Conservation (phyloP, 1,139 yeast species). For the Hyphopichia wangnamkhiaoensis region DNA sequence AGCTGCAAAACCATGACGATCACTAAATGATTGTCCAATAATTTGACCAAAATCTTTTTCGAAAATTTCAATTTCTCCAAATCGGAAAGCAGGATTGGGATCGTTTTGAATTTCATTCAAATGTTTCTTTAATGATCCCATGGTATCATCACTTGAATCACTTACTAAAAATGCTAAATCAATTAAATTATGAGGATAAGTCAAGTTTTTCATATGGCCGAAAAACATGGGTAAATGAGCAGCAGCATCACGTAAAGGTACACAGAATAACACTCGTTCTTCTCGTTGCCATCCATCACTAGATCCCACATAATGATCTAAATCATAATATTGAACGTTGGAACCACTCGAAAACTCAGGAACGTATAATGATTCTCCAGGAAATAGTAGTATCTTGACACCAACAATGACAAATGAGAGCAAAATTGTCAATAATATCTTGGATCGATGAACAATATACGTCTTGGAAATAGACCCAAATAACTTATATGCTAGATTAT, state of each 20-base stretch:
- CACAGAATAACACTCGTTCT: slow-evolving; percentile 57
- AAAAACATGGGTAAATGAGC: slow-evolving; percentile 66
- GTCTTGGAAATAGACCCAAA: too few relatives aligned
- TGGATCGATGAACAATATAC: not conserved
- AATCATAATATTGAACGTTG: slow-evolving; percentile 44
- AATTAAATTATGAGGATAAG: slow-evolving; percentile 58
- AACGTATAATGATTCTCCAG: slow-evolving; percentile 15
- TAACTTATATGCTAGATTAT: too few relatives aligned
- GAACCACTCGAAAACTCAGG: slow-evolving; percentile 26
- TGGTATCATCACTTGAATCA: slow-evolving; percentile 59
- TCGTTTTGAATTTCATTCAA: slow-evolving; percentile 46
- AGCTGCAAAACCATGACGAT: slow-evolving; percentile 55
- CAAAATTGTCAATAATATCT: not conserved
- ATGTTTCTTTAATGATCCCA: slow-evolving; percentile 47
- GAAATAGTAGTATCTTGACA: not conserved
- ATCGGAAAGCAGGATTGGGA: slow-evolving; percentile 41
- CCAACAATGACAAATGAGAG: not conserved
- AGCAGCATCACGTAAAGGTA: slow-evolving; percentile 62
- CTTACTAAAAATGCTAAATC: slow-evolving; percentile 61
- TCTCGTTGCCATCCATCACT: slow-evolving; percentile 56
- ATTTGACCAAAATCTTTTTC: slow-evolving; percentile 56
- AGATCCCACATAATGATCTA: slow-evolving; percentile 43
- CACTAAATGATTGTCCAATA: slow-evolving; percentile 54
- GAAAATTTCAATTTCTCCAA: slow-evolving; percentile 58
- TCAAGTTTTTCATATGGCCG: slow-evolving; percentile 55